These are phyloP conservation scores for Anthoceros angustus DNA, from an alignment of 225 moss, liverwort and hornwort species.

Conservation along the genomic window DNA sequence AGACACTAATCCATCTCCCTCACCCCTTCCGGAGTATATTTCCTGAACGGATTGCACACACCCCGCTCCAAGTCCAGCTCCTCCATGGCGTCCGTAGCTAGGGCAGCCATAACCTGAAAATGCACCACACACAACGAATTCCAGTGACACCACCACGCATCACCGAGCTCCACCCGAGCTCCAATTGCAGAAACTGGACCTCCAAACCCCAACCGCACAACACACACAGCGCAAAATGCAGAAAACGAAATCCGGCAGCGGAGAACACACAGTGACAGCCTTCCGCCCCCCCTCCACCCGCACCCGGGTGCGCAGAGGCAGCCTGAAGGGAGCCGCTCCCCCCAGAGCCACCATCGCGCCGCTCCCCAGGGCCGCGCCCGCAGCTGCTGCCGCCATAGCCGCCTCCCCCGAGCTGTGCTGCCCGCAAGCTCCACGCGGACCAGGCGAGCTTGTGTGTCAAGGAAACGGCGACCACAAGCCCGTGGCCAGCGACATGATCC, in stretches of 20 bases:
- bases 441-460: too few relatives aligned
- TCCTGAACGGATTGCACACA: constrained; percentile 91
- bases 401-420: background rate
- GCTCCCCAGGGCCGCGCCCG: background rate
- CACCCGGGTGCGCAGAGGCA: background rate
- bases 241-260: too few relatives aligned
- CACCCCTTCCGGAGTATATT: constrained; percentile 76
- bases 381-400: constrained; percentile 1
- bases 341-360: background rate
- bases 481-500: background rate
- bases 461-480: too few relatives aligned
- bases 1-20: constrained; percentile 6
- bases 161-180: too few relatives aligned
- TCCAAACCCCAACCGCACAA: too few relatives aligned
- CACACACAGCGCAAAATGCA: too few relatives aligned
- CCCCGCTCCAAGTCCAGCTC: constrained; percentile 79
- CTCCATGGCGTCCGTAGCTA: constrained; percentile 43
- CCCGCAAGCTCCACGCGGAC: background rate
- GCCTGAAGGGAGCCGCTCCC: background rate
- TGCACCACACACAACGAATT: background rate
- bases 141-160: background rate
- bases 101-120: background rate
- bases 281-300: background rate
- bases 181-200: too few relatives aligned
- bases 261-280: background rate